Conservation (phyloP, 2,329 filamentous ascomycete genomes). For the Cladosporium phlei region DNA sequence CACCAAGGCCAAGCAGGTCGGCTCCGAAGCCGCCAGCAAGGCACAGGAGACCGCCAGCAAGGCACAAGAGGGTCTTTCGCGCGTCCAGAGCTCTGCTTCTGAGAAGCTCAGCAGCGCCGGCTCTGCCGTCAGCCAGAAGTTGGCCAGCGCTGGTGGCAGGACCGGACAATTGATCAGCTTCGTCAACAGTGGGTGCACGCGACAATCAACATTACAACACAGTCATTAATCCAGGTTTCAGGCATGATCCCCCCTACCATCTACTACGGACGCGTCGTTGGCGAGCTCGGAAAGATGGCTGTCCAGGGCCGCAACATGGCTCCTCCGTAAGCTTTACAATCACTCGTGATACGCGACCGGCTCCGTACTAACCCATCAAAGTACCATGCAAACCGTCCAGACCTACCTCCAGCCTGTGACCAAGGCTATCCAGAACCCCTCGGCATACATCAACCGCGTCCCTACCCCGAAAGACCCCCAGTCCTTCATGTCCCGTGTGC, state of each 20-base stretch:
- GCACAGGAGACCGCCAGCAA: conserved; percentile 53
- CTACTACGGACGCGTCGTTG: conserved; percentile 86
- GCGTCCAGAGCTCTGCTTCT: conserved; percentile 74
- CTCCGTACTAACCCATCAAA: conserved; percentile 36
- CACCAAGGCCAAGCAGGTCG: conserved; percentile 42
- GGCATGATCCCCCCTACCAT: conserved; percentile 78
- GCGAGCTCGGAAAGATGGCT: conserved; percentile 84
- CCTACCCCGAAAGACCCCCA: conserved; percentile 54
- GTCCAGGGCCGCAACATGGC: conserved; percentile 85
- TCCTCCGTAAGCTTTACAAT: conserved; percentile 70
- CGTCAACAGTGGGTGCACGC: conserved; percentile 69
- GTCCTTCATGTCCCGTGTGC: conserved; percentile 53
- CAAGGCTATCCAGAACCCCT: conserved; percentile 67
- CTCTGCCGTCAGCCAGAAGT: conserved; percentile 58
- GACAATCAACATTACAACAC: not conserved
- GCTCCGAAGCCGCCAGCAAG: conserved; percentile 49
- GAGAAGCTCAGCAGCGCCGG: conserved; percentile 71
- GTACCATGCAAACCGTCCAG: conserved; percentile 77
- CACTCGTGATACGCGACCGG: not conserved
- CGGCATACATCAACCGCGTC: conserved; percentile 44
- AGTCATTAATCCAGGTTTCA: conserved; percentile 36
- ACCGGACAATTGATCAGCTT: conserved; percentile 74
- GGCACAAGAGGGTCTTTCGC: conserved; percentile 76
- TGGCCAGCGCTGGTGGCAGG: conserved; percentile 75
- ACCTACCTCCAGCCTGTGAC: conserved; percentile 73